Conservation (phyloP, 2,329 filamentous ascomycete species). For the Fusarium camptoceras region DNA sequence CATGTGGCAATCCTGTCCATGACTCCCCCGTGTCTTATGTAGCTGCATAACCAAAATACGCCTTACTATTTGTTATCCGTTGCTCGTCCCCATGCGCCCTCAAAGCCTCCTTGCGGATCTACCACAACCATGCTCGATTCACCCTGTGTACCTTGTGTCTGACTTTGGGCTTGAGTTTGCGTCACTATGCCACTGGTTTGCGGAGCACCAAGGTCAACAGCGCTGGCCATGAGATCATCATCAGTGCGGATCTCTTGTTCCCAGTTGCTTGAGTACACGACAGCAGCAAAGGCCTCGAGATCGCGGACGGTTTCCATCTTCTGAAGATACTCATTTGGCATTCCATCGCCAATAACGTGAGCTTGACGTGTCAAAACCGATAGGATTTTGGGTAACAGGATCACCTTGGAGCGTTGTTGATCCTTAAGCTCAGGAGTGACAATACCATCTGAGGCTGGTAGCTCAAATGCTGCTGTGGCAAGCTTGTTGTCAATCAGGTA, state of each 20-base stretch:
- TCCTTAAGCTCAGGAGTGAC: slow-evolving; percentile 65
- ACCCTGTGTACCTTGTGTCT: slow-evolving; percentile 29
- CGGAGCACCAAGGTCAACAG: slow-evolving; percentile 50
- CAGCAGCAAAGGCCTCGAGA: slow-evolving; percentile 84
- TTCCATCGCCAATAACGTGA: slow-evolving; percentile 85
- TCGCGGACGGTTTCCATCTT: slow-evolving; percentile 82
- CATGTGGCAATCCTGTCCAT: slow-evolving; percentile 23
- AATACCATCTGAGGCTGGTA: slow-evolving; percentile 48
- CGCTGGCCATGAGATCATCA: slow-evolving; percentile 57
- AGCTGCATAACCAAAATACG: slow-evolving; percentile 22
- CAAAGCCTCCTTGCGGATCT: slow-evolving; percentile 65
- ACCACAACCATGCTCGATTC: slow-evolving; percentile 68
- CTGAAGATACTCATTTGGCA: slow-evolving; percentile 76
- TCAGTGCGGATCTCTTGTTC: slow-evolving; percentile 69
- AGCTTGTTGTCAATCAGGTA: slow-evolving; percentile 86
- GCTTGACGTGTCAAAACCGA: slow-evolving; percentile 93
- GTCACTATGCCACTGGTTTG: slow-evolving; percentile 21
- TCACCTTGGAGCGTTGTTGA: slow-evolving; percentile 68
- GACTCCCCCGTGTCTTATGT: slow-evolving; percentile 32
- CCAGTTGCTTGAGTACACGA: slow-evolving; percentile 90
- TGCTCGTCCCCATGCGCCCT: slow-evolving; percentile 78
- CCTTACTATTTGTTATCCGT: slow-evolving; percentile 46
- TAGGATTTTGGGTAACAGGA: slow-evolving; percentile 85
- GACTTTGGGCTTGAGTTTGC: slow-evolving; percentile 31
- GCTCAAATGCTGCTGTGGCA: slow-evolving; percentile 80